A percentile compares a stretch with the other conserved stretches of the same genome.
Conservation (phyloP, 2,329 filamentous ascomycete genomes). For the Colletotrichum viniferum region DNA sequence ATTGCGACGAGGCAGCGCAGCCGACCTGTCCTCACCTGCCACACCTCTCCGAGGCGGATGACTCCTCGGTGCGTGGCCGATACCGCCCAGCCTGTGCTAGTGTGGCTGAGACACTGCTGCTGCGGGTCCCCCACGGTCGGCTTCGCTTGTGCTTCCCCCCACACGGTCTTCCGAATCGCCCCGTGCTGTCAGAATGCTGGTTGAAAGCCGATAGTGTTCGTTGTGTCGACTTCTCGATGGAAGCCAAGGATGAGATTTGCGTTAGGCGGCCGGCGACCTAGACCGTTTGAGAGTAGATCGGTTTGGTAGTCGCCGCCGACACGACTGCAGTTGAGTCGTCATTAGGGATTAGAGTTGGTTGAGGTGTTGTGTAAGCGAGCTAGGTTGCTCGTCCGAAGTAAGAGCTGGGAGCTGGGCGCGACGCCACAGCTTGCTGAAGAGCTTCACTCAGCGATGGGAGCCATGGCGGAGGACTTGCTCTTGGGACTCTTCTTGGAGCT, state of each 20-base stretch:
- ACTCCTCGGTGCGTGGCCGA: constrained; percentile 14
- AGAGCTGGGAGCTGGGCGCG: neutral
- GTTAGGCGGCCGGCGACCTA: neutral
- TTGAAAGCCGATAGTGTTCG: neutral
- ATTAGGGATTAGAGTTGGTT: constrained; percentile 16
- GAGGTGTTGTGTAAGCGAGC: neutral
- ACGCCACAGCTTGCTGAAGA: neutral
- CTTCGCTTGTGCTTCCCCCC: constrained; percentile 12
- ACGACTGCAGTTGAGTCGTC: neutral
- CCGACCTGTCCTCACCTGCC: constrained; percentile 19
- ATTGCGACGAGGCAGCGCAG: constrained; percentile 1
- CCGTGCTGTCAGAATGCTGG: neutral
- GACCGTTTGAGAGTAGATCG: neutral
- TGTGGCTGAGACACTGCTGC: constrained; percentile 18
- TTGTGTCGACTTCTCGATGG: neutral
- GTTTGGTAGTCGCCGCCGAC: neutral
- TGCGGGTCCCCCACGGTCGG: constrained; percentile 13
- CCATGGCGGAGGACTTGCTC: constrained; percentile 54
- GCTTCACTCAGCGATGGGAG: constrained; percentile 55
- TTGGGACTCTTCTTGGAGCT: constrained; percentile 55
- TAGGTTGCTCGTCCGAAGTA: constrained; percentile 5
- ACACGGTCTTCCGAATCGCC: constrained; percentile 2
- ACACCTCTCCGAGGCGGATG: constrained; percentile 7
- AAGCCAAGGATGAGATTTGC: neutral
- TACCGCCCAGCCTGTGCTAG: constrained; percentile 12